These are phyloP conservation scores for Hypoxylon rickii DNA, from an alignment of 495 filamentous ascomycete genomes.

Conservation along the genomic window DNA sequence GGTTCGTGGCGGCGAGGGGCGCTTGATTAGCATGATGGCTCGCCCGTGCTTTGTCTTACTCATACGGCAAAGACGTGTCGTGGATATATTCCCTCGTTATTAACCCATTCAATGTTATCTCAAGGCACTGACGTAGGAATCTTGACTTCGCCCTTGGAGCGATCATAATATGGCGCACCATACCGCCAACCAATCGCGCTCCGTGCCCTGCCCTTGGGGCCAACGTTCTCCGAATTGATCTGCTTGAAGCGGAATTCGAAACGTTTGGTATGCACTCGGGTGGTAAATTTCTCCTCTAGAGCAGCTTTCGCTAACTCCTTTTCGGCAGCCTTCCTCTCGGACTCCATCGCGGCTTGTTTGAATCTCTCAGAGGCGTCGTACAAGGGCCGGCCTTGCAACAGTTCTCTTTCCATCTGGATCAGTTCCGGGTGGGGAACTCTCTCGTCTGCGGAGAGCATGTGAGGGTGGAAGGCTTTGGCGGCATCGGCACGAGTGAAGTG, in stretches of 20 bases:
- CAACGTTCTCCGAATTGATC: constrained; percentile 52
- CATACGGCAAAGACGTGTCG: constrained; percentile 31
- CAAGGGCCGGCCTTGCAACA: constrained; percentile 39
- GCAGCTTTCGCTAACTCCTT: constrained; percentile 48
- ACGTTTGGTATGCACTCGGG: constrained; percentile 52
- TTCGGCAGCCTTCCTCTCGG: constrained; percentile 40
- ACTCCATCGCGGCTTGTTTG: constrained; percentile 39
- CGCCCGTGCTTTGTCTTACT: constrained; percentile 3
- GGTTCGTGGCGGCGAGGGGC: not conserved
- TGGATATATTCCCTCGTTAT: constrained; percentile 11
- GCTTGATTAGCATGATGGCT: not conserved
- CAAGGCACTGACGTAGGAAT: constrained; percentile 52
- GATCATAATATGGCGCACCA: constrained; percentile 55
- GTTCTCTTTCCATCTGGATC: constrained; percentile 63
- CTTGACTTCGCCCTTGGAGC: constrained; percentile 50
- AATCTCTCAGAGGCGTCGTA: constrained; percentile 44
- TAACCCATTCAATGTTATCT: not conserved
- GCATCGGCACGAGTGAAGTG: constrained; percentile 89
- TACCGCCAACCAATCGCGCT: constrained; percentile 64
- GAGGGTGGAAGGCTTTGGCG: constrained; percentile 74
- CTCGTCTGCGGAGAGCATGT: constrained; percentile 78
- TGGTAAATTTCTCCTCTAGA: constrained; percentile 48
- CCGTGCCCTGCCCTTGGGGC: constrained; percentile 53
- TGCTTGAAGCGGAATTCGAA: constrained; percentile 85
- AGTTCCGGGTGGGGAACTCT: constrained; percentile 90